A percentile compares a stretch with the other conserved stretches of the same genome.
phyloP scores from a whole-genome alignment of 78 protist species.

The Parvularia atlantis region DNA sequence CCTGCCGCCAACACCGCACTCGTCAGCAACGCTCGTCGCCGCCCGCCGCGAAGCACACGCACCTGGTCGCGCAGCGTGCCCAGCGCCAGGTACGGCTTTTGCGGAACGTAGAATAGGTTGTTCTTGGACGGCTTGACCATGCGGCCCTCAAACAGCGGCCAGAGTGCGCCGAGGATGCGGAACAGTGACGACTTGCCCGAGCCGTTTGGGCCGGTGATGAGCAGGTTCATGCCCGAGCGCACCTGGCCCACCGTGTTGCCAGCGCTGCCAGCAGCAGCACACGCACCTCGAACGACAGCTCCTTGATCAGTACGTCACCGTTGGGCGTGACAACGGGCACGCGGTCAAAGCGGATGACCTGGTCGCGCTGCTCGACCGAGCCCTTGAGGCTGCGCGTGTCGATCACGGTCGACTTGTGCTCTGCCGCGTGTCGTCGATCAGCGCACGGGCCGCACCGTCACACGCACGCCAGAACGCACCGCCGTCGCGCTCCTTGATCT shows the following conservation, averaged over 20 bases:
- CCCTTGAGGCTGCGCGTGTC: too few relatives aligned
- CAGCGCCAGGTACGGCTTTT: conserved; percentile 25
- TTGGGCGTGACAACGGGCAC: conserved; percentile 17
- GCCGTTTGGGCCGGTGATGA: conserved; percentile 56
- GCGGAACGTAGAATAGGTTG: conserved; percentile 17
- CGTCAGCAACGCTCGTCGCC: too few relatives aligned
- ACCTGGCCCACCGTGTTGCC: background rate
- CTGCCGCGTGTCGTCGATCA: too few relatives aligned
- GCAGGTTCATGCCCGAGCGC: background rate
- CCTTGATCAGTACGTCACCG: conserved; percentile 1
- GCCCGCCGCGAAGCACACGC: background rate
- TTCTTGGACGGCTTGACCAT: background rate
- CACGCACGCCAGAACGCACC: too few relatives aligned
- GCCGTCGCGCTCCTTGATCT: too few relatives aligned
- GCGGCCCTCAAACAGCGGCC: conserved; percentile 41
- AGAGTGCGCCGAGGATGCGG: conserved; percentile 59
- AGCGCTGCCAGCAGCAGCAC: background rate
- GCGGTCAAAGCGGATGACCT: too few relatives aligned
- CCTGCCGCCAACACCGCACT: too few relatives aligned
- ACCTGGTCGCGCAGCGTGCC: conserved; percentile 46
- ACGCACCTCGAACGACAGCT: background rate
- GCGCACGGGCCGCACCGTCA: too few relatives aligned
- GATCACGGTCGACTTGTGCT: too few relatives aligned
- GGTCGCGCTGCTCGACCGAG: too few relatives aligned
- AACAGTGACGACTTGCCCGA: conserved; percentile 63